Conservation (phyloP, 371 early-diverging fungal genomes). For the Umbelopsis sp. region DNA sequence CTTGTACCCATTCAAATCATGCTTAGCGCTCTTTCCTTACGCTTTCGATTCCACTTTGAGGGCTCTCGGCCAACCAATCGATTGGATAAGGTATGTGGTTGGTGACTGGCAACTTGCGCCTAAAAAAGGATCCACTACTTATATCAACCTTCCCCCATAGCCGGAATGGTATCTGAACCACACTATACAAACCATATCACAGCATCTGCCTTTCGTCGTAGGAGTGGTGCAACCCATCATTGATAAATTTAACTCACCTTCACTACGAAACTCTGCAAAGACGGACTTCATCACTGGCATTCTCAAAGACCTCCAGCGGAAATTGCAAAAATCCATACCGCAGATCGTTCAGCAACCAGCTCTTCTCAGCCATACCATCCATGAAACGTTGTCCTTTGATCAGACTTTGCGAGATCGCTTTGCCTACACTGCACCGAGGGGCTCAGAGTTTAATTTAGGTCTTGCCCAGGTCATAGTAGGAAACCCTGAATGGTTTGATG, state of each 20-base stretch:
- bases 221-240: constrained; percentile 46
- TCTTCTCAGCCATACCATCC: constrained; percentile 73
- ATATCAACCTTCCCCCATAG: constrained; percentile 28
- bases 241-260: background rate
- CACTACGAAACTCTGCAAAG: constrained; percentile 36
- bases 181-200: constrained; percentile 60
- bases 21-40: constrained; percentile 64
- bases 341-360: constrained; percentile 59
- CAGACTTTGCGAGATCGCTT: constrained; percentile 70
- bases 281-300: constrained; percentile 74
- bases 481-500: constrained; percentile 60
- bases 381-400: constrained; percentile 79
- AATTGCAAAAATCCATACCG: constrained; percentile 63
- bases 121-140: background rate
- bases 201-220: constrained; percentile 41
- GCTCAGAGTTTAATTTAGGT: constrained; percentile 44
- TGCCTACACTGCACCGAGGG: constrained; percentile 50
- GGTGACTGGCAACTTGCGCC: background rate
- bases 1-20: constrained; percentile 59
- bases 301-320: constrained; percentile 62
- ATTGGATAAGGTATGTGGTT: constrained; percentile 66
- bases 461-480: constrained; percentile 58
- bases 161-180: constrained; percentile 88
- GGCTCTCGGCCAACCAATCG: constrained; percentile 78
- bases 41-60: constrained; percentile 84